Percentiles rank a stretch among this genome's conserved stretches.
Evolutionary conservation across 2,329 filamentous ascomycete species (phyloP).

Genomic region (Sporothrix globosa): DNA sequence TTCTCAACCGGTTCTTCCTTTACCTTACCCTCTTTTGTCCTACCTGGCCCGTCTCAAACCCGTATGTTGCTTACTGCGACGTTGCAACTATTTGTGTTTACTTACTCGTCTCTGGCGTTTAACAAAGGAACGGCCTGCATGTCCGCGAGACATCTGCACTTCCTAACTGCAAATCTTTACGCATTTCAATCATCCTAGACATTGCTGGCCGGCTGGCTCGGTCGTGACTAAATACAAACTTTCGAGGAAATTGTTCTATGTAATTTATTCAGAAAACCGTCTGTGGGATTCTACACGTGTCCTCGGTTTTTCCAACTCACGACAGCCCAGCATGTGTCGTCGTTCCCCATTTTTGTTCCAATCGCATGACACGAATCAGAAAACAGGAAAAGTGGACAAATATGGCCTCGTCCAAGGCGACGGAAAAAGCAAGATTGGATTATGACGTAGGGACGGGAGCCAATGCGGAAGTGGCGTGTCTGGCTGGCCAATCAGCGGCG

Average conservation of each 20-base stretch:
- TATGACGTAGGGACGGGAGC: conserved; percentile 26
- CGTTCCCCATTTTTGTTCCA: not conserved
- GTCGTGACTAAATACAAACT: not conserved
- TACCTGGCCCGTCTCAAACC: conserved; percentile 2
- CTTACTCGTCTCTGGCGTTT: conserved; percentile 10
- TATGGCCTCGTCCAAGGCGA: conserved; percentile 20
- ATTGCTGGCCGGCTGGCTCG: not conserved
- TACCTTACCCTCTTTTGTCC: not conserved
- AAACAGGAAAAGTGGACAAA: not conserved
- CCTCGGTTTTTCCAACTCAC: conserved; percentile 5
- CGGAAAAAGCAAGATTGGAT: conserved; percentile 21
- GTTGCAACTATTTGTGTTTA: conserved; percentile 12
- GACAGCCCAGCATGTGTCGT: not conserved
- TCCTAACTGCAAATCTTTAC: not conserved
- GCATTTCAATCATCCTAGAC: not conserved
- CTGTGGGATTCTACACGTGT: conserved; percentile 5
- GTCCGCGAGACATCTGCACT: not conserved
- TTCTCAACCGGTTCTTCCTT: not conserved
- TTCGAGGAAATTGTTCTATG: not conserved
- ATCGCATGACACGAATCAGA: not conserved
- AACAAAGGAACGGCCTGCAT: conserved; percentile 8
- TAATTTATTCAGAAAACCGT: not conserved
- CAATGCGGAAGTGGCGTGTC: conserved; percentile 27
- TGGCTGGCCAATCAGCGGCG: conserved; percentile 20
- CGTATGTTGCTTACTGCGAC: conserved; percentile 19